Conservation (phyloP, 495 filamentous ascomycete species). For the Daldinia concentrica region DNA sequence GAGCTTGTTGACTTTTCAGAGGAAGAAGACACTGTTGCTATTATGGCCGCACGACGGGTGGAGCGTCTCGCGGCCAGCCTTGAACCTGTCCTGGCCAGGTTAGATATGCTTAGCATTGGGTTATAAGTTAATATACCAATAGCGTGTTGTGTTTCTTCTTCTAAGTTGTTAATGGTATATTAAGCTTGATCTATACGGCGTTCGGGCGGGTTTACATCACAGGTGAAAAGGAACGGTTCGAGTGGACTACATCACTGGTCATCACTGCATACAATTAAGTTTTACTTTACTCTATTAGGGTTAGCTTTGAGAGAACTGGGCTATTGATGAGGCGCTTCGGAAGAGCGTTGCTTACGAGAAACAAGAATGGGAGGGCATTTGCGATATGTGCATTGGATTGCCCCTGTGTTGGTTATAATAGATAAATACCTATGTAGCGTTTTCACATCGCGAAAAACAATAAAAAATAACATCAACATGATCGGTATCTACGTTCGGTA, state of each 20-base stretch:
- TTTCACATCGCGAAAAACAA: slow-evolving; percentile 5
- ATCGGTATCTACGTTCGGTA: background rate
- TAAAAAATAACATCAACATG: background rate
- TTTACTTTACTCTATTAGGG: background rate
- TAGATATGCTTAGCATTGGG: slow-evolving; percentile 50
- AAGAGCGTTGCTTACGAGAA: slow-evolving; percentile 34
- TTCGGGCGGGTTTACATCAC: slow-evolving; percentile 23
- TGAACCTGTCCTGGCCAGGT: slow-evolving; percentile 50
- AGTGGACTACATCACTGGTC: background rate
- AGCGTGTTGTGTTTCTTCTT: background rate
- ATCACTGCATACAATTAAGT: slow-evolving; percentile 20
- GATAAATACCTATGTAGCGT: slow-evolving; percentile 16
- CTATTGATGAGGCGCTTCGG: slow-evolving; percentile 33
- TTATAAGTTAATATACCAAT: slow-evolving; percentile 44
- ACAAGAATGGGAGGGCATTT: slow-evolving; percentile 14
- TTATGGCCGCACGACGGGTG: slow-evolving; percentile 51
- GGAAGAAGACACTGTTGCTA: slow-evolving; percentile 59
- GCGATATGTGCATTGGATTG: background rate
- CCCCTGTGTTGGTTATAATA: slow-evolving; percentile 30
- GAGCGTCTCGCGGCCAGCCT: slow-evolving; percentile 54
- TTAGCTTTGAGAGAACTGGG: slow-evolving; percentile 13
- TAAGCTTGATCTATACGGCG: background rate
- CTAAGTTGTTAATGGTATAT: background rate
- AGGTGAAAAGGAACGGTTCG: slow-evolving; percentile 22
- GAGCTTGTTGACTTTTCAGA: slow-evolving; percentile 64